Conservation (phyloP, 352 stramenopile species). For the Phytophthora pistaciae region DNA sequence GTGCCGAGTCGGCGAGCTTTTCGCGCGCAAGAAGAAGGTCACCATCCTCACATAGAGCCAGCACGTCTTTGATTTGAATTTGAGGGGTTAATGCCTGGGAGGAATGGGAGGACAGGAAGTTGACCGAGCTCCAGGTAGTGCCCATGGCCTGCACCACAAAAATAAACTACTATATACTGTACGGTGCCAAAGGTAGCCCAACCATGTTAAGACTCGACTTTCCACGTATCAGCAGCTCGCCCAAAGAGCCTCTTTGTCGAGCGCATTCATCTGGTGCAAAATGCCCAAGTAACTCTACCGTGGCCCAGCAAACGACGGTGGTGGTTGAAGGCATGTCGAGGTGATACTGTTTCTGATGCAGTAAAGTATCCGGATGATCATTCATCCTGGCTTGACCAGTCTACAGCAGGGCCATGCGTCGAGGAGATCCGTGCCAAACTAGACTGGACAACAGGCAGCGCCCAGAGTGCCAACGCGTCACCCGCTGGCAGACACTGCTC, state of each 20-base stretch:
- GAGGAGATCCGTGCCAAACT: neutral
- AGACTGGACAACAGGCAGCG: neutral
- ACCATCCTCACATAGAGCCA: constrained; percentile 63
- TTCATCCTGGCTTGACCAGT: neutral
- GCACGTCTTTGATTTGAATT: constrained; percentile 41
- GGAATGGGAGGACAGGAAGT: neutral
- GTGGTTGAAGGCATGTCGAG: neutral
- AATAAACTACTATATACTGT: constrained; percentile 5
- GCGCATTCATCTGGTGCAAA: too few species aligned
- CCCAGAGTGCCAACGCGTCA: neutral
- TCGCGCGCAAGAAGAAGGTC: constrained; percentile 68
- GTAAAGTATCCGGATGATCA: neutral
- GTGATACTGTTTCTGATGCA: neutral
- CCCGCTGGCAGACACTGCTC: neutral
- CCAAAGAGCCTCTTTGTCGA: too few species aligned
- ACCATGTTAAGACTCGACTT: too few species aligned
- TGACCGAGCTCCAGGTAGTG: constrained; percentile 24
- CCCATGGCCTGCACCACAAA: constrained; percentile 20
- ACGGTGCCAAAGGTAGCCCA: too few species aligned
- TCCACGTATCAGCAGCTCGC: too few species aligned
- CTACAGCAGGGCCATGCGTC: neutral
- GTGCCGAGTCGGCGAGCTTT: constrained; percentile 36
- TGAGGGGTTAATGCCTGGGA: constrained; percentile 8
- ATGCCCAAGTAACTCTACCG: too few species aligned
- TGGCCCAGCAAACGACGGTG: too few species aligned